These are phyloP conservation scores for Monosporascus sp. DNA, from an alignment of 2,329 filamentous ascomycete genomes.

Conservation along the genomic window DNA sequence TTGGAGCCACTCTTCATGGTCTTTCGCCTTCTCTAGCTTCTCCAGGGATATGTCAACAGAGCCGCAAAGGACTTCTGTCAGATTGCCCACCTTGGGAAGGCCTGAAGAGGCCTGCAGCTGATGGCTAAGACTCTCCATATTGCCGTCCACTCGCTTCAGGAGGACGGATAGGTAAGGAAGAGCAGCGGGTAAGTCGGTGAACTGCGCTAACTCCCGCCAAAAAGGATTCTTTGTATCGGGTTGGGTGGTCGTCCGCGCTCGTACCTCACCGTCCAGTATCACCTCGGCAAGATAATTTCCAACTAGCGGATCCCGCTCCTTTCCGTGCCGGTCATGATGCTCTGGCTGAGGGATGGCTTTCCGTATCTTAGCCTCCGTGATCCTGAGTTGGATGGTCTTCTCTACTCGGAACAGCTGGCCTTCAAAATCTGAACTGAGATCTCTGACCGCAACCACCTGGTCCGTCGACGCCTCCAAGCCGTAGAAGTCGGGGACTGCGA, in stretches of 20 bases:
- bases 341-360: slow-evolving; percentile 23
- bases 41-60: slow-evolving; percentile 79
- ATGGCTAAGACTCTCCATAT: slow-evolving; percentile 40
- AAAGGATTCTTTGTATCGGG: slow-evolving; percentile 68
- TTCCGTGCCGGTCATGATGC: slow-evolving; percentile 26
- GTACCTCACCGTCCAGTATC: slow-evolving; percentile 72
- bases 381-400: slow-evolving; percentile 53
- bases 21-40: slow-evolving; percentile 70
- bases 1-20: slow-evolving; percentile 84
- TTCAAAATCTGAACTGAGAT: slow-evolving; percentile 33
- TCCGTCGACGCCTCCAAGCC: slow-evolving; percentile 48
- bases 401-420: slow-evolving; percentile 57
- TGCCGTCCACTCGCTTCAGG: slow-evolving; percentile 60
- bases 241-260: slow-evolving; percentile 70
- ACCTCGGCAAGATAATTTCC: slow-evolving; percentile 78
- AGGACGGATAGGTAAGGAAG: slow-evolving; percentile 66
- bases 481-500: slow-evolving; percentile 88
- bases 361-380: slow-evolving; percentile 60
- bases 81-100: slow-evolving; percentile 36
- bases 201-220: slow-evolving; percentile 79
- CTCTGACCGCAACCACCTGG: slow-evolving; percentile 38
- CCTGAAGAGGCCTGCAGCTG: slow-evolving; percentile 39
- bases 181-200: slow-evolving; percentile 65
- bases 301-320: slow-evolving; percentile 41
- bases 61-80: slow-evolving; percentile 55